Conservation (phyloP, 1,139 yeast genomes). For the Barnettozyma hawaiiensis region DNA sequence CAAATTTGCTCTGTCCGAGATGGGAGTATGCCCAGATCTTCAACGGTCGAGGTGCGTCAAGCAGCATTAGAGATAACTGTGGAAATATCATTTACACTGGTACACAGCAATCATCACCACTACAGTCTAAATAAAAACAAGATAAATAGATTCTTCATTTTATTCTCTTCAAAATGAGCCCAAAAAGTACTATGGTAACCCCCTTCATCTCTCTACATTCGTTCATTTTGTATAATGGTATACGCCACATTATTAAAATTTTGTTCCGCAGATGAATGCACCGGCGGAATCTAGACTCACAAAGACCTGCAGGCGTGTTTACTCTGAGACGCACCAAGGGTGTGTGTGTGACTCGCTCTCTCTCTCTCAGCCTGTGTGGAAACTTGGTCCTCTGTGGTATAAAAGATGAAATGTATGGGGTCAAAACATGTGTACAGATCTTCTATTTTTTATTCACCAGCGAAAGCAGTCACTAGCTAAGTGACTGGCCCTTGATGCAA, state of each 20-base stretch:
- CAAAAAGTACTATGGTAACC: neutral
- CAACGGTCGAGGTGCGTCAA: slow-evolving; percentile 1
- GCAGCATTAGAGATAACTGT: neutral
- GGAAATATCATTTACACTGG: neutral
- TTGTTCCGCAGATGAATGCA: neutral
- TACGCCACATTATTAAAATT: neutral
- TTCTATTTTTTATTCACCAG: neutral
- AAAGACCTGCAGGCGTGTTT: slow-evolving; percentile 2
- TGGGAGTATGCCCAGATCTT: neutral
- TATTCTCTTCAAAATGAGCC: slow-evolving; percentile 1
- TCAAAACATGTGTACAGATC: neutral
- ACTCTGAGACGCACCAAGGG: neutral
- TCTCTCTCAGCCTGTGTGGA: neutral
- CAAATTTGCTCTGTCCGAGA: no score
- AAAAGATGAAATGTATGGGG: neutral
- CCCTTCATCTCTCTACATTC: neutral
- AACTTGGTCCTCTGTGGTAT: no score
- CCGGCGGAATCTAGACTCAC: neutral
- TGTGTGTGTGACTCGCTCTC: no score
- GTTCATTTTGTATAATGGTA: neutral
- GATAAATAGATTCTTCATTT: neutral
- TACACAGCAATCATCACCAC: neutral
- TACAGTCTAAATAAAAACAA: neutral
- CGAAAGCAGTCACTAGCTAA: no score
- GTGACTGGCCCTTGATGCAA: no score